Percentiles rank a stretch among this genome's conserved stretches.
Conservation (phyloP, 495 filamentous ascomycete genomes). For the Tricharina praecox region DNA sequence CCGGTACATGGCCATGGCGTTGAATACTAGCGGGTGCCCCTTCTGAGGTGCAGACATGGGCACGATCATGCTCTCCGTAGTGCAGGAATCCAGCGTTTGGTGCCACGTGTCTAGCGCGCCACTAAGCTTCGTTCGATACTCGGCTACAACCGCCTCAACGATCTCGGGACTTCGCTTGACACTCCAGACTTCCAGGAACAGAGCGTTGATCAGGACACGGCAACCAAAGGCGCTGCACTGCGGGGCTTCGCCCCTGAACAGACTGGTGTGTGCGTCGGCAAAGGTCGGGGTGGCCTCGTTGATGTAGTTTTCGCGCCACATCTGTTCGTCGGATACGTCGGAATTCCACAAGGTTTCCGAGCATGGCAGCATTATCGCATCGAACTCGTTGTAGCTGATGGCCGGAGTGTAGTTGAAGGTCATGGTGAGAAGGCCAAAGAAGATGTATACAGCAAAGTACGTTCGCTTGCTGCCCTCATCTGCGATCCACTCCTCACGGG, state of each 20-base stretch:
- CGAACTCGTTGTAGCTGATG: slow-evolving; percentile 96
- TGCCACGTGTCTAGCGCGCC: slow-evolving; percentile 96
- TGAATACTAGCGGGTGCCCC: slow-evolving; percentile 96
- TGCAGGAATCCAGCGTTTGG: slow-evolving; percentile 82
- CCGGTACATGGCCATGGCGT: slow-evolving; percentile 93
- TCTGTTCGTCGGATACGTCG: slow-evolving; percentile 57
- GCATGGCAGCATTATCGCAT: slow-evolving; percentile 77
- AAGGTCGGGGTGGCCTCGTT: slow-evolving; percentile 62
- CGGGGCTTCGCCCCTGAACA: slow-evolving; percentile 81
- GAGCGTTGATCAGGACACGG: slow-evolving; percentile 94
- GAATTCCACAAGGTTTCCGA: slow-evolving; percentile 91
- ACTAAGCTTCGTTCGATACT: slow-evolving; percentile 72
- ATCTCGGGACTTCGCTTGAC: slow-evolving; percentile 95
- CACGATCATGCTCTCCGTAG: slow-evolving; percentile 78
- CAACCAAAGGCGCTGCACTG: slow-evolving; percentile 96
- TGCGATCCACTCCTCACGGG: slow-evolving; percentile 83
- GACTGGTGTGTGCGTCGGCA: slow-evolving; percentile 78
- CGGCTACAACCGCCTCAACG: slow-evolving; percentile 87
- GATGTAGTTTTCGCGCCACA: slow-evolving; percentile 63
- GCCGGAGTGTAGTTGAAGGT: slow-evolving; percentile 96
- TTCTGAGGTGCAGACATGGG: slow-evolving; percentile 89
- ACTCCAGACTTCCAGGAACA: slow-evolving; percentile 97
- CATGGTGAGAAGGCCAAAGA: slow-evolving; percentile 88
- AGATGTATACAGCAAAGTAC: slow-evolving; percentile 98
- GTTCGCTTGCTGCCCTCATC: slow-evolving; percentile 93